These are phyloP conservation scores for Yamadazyma atmosphaerica DNA, from an alignment of 1,139 yeast genomes.

Conservation along the genomic window DNA sequence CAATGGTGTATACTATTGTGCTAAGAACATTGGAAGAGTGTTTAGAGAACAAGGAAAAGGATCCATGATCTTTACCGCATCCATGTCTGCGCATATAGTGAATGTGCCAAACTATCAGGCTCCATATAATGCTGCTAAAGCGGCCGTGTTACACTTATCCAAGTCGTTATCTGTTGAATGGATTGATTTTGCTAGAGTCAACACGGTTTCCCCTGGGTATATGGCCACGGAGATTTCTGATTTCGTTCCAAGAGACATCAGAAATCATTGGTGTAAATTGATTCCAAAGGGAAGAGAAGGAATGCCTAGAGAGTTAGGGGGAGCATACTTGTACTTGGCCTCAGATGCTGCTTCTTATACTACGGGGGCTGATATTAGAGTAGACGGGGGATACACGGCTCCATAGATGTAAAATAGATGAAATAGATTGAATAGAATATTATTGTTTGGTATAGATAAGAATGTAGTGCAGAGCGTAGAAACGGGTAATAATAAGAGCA, in stretches of 20 bases:
- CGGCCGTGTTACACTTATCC: constrained; percentile 56
- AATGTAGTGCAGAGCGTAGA: no score
- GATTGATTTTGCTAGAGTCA: constrained; percentile 56
- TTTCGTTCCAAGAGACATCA: constrained; percentile 37
- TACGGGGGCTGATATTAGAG: constrained; percentile 48
- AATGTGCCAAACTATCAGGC: constrained; percentile 67
- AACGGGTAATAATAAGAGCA: no score
- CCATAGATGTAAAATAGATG: constrained; percentile 9
- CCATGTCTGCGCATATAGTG: constrained; percentile 66
- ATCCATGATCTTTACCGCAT: constrained; percentile 59
- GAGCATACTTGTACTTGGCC: constrained; percentile 45
- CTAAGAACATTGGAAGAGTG: constrained; percentile 41
- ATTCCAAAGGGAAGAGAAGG: constrained; percentile 46
- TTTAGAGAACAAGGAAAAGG: constrained; percentile 45
- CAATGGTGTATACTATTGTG: constrained; percentile 48
- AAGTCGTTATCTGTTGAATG: constrained; percentile 55
- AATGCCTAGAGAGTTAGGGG: constrained; percentile 39
- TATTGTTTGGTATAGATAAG: background rate
- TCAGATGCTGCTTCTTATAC: constrained; percentile 44
- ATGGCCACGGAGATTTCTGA: constrained; percentile 55
- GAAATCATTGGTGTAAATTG: constrained; percentile 37
- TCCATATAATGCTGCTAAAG: constrained; percentile 59
- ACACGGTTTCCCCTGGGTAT: constrained; percentile 59
- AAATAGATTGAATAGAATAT: no score
- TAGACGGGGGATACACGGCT: constrained; percentile 48